Base-by-base conservation (phyloP, 371 early-diverging fungal species). In the Basidiobolus meristosporus region DNA sequence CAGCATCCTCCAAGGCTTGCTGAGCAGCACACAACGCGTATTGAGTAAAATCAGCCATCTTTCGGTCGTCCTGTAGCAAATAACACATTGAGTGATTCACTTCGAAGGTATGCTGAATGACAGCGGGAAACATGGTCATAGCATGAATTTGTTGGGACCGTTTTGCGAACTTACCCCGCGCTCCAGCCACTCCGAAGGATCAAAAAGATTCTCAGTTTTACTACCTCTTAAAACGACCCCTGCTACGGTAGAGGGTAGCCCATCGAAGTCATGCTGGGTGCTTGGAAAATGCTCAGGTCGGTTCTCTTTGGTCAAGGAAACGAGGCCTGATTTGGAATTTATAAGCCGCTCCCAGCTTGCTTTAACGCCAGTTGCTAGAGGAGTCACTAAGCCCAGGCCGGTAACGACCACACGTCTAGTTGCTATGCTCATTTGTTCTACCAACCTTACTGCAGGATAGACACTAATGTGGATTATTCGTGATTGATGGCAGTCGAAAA, bases 321-420 rank as follows among this genome's bases (percentile, higher is more conserved):
- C 64, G 41, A 91, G 67, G 7, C 92, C 96, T 45, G 77, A 79
- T 23, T 69, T 50, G 1, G 74, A 73, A 12, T 70, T 64, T 14
- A 90, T 36, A 12, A 95, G 56, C 38, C 64, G 68, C n/a, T 57
- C 50, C 91, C 90, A 91, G 0, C 68, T 66, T 15, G 57, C 53
- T n/a, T 59, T 50, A 14, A 77, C 70, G 30, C 85, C 82, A 1
- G 71, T 70, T 37, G 84, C 93, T 5, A 95, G 63, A 0, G 96
- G 96, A 0, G 89, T 81, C 21, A 95, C 87, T n/a, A 89, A 57
- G 3, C 96, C 96, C 2, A 93, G 57, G 2, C 96, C 96, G 7
- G 96, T 95, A 12, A 95, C 90, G 1, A 88, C 93, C 1, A 92
- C 96, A 21, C 90, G 63, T 28, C 82, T 69, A 21, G 7, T 4